Conservation (phyloP, 2,329 filamentous ascomycete species). For the Neophaeococcomyces mojaviensis region DNA sequence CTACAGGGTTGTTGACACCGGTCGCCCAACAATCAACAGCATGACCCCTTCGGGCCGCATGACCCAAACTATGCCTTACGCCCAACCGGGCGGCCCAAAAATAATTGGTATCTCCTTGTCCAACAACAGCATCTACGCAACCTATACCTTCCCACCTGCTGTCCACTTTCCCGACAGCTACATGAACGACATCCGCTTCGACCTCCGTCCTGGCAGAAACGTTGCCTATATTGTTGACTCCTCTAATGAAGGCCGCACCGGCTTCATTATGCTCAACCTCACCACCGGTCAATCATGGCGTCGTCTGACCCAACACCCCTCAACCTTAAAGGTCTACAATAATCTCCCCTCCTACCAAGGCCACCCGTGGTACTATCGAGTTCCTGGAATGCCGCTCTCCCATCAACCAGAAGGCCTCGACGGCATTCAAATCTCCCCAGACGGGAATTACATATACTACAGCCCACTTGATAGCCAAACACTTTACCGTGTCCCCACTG, state of each 20-base stretch:
- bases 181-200: constrained; percentile 42
- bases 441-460: constrained; percentile 37
- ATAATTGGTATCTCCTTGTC: constrained; percentile 36
- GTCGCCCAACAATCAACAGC: constrained; percentile 36
- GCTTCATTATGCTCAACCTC: constrained; percentile 36
- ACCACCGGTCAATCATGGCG: constrained; percentile 19
- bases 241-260: constrained; percentile 39
- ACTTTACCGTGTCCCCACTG: constrained; percentile 30
- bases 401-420: constrained; percentile 30
- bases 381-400: constrained; percentile 18
- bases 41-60: constrained; percentile 25
- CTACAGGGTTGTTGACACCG: constrained; percentile 33
- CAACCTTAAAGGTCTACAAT: constrained; percentile 22
- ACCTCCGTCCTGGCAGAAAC: constrained; percentile 36
- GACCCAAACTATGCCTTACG: constrained; percentile 34
- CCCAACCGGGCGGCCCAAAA: constrained; percentile 39
- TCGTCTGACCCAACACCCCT: constrained; percentile 19
- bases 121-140: constrained; percentile 33
- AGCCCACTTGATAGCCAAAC: constrained; percentile 33
- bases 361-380: constrained; percentile 27
- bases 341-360: constrained; percentile 31
- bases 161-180: constrained; percentile 42
- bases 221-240: constrained; percentile 42
- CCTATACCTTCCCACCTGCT: constrained; percentile 35
- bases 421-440: constrained; percentile 28